These are phyloP conservation scores for Hypocrella siamensis DNA, from an alignment of 2,329 filamentous ascomycete genomes.

Conservation along the genomic window DNA sequence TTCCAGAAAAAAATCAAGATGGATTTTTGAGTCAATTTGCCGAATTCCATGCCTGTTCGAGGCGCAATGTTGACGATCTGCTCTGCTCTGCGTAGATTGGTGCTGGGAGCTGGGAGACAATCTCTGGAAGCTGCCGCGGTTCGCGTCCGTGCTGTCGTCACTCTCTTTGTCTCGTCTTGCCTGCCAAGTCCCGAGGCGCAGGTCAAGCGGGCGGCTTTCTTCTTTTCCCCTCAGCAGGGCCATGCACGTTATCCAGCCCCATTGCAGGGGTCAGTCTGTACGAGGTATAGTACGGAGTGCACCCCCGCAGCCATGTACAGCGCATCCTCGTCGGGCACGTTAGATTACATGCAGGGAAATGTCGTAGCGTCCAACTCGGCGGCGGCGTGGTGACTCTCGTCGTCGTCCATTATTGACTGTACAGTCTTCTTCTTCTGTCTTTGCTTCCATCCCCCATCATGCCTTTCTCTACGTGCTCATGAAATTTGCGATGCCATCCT, in stretches of 20 bases:
- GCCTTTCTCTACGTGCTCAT: constrained; percentile 1
- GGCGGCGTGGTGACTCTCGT: constrained; percentile 1
- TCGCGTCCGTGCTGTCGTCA: no score
- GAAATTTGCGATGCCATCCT: neutral
- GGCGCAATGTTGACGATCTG: no score
- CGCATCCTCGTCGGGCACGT: neutral
- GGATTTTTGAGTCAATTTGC: no score
- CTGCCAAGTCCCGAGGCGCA: neutral
- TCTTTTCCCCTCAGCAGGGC: constrained; percentile 3
- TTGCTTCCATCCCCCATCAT: neutral
- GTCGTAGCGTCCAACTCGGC: neutral
- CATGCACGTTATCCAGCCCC: constrained; percentile 1
- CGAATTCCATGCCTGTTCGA: no score
- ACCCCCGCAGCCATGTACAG: no score
- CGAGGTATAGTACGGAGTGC: no score
- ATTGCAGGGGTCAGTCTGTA: neutral
- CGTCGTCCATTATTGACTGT: constrained; percentile 1
- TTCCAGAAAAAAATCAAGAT: no score
- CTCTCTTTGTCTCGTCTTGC: no score
- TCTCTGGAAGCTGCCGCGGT: no score
- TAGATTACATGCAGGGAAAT: neutral
- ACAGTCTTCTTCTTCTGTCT: no score
- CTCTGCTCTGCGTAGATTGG: no score
- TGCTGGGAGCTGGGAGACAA: no score
- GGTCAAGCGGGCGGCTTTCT: neutral